A percentile compares a stretch with the other conserved stretches of the same genome.
phyloP scores from a whole-genome alignment of 164 flowering plant genomes.

The Cinnamomum micranthum region DNA sequence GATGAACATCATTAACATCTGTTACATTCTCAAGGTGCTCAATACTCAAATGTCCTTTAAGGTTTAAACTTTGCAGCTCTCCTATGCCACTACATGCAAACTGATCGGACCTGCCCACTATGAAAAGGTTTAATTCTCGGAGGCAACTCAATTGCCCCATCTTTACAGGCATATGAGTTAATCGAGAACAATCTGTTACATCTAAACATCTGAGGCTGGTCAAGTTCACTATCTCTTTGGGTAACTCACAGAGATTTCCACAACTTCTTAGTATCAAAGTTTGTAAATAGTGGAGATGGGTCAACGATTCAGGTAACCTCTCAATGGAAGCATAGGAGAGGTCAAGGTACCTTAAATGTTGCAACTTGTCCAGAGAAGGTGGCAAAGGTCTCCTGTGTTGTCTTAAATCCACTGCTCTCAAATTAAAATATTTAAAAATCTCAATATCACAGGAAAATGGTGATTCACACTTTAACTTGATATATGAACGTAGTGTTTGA shows the following conservation, averaged over 20 bases:
- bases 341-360: conserved; percentile 8
- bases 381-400: background rate
- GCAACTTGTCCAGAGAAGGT: background rate
- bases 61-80: background rate
- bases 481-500: background rate
- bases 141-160: background rate
- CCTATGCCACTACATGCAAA: background rate
- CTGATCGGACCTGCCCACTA: background rate
- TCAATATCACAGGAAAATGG: background rate
- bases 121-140: background rate
- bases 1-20: background rate
- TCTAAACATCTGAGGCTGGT: background rate
- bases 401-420: background rate
- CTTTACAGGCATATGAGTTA: background rate
- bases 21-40: background rate
- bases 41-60: background rate
- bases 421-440: no score
- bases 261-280: conserved; percentile 7
- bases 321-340: background rate
- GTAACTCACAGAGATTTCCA: background rate
- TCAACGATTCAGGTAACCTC: conserved; percentile 9
- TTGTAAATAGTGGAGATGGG: background rate
- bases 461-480: no score
- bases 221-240: background rate
- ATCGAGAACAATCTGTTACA: background rate